Evolutionary conservation across 2,329 filamentous ascomycete genomes (phyloP), one percentile per base, ranked within the genome.

Genomic region (Dichotomopilus funicola): DNA sequence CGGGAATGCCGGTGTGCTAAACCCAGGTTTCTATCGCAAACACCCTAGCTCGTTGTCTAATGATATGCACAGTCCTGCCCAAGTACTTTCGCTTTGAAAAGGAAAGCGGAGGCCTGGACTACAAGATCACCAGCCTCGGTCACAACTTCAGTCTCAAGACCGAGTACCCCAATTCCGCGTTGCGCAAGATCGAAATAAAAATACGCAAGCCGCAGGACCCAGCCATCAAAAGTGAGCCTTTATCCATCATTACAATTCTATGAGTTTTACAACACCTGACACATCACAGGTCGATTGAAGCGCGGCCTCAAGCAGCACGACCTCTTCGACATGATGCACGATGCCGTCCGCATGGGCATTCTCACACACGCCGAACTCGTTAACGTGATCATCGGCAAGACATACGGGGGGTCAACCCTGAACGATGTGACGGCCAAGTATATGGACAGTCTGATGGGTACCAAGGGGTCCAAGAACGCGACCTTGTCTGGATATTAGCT

Each of bases 101-200:
- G 47, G 59, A 64, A 31, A 58, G 53, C 36, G 59, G 56, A 13
- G 55, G 59, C 5, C 59, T 68, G n/a, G 61, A 67, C 59, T 67
- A 67, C 58, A 59, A 53, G 27, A 63, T 68, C 50, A 65, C 55
- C 10, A 64, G 62, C 37, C 61, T 67, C 6, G 64, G 65, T n/a
- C 65, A 67, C 41, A 56, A 63, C 9, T 58, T 67, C 41, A 60
- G 61, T 0, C 51, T 67, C 35, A 64, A 61, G 38, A 65, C 65
- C n/a, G 56, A 64, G 36, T 67, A 67, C 45, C 60, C 64, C 19
- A 52, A 33, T 11, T 64, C 65, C 11, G 60, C 58, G 11, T 58
- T 67, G 49, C 50, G 45, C 43, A 63, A 59, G 36, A 66, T 66
- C 47, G 61, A 64, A 43, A 67, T 67, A 56, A 67, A 65, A 44